Conservation (phyloP, 345 rosid genomes). For the Gossypium raimondii region DNA sequence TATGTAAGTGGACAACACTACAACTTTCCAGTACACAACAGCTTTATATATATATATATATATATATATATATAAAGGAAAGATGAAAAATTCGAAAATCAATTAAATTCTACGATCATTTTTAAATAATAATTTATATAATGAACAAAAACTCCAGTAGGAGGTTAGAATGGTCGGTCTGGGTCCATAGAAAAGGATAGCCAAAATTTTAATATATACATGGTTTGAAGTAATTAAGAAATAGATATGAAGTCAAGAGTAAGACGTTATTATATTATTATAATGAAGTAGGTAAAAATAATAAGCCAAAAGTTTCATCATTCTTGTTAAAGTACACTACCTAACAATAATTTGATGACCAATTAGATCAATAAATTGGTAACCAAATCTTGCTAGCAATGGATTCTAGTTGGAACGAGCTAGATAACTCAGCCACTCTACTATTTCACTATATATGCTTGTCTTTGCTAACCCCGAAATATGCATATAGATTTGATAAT, state of each 20-base stretch:
- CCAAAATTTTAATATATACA: not conserved
- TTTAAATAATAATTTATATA: no score
- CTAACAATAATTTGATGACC: not conserved
- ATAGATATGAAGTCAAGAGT: not conserved
- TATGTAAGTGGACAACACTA: not conserved
- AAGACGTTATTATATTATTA: not conserved
- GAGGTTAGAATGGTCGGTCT: not conserved
- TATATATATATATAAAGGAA: no score
- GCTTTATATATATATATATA: no score
- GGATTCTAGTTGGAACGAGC: not conserved
- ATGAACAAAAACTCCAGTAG: not conserved
- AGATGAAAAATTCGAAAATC: not conserved
- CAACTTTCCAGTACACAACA: not conserved
- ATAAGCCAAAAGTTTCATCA: slow-evolving; percentile 11
- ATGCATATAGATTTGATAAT: no score
- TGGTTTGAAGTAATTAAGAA: not conserved
- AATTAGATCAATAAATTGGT: not conserved
- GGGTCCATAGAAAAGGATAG: not conserved
- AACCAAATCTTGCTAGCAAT: slow-evolving; percentile 2
- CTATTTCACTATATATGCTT: not conserved
- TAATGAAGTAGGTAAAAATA: slow-evolving; percentile 32
- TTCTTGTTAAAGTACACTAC: slow-evolving; percentile 3
- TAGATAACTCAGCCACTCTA: not conserved
- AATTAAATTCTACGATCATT: not conserved
- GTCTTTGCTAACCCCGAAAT: no score